These are phyloP conservation scores for Ammopiptanthus mongolicus DNA, from an alignment of 306 rosid genomes.

Conservation along the genomic window DNA sequence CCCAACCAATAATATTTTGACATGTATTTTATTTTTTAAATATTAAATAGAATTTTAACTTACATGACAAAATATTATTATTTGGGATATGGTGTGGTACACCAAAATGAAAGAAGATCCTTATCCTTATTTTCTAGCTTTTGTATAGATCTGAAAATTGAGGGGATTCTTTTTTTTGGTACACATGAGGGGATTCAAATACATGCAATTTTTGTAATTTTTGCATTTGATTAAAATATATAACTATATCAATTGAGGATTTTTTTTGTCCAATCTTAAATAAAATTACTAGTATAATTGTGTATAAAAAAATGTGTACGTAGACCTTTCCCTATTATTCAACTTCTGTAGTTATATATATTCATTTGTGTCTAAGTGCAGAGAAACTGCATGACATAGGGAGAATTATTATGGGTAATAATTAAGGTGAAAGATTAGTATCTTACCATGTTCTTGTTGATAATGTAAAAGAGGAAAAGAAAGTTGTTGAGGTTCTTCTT, in stretches of 20 bases:
- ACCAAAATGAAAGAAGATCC: too few species aligned
- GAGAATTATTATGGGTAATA: background rate
- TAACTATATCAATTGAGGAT: background rate
- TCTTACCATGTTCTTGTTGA: constrained; percentile 28
- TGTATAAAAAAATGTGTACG: background rate
- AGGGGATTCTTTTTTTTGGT: too few species aligned
- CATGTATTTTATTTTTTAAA: too few species aligned
- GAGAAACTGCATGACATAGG: background rate
- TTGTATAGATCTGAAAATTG: background rate
- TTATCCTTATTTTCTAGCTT: background rate
- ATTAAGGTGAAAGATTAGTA: constrained; percentile 17
- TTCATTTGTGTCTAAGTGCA: background rate
- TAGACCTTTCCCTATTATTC: too few species aligned
- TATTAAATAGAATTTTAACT: too few species aligned
- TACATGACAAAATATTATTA: too few species aligned
- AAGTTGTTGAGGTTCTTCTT: background rate
- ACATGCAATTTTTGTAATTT: background rate
- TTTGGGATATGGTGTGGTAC: too few species aligned
- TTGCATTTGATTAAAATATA: background rate
- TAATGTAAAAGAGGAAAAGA: background rate
- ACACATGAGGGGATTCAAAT: background rate
- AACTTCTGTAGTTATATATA: background rate
- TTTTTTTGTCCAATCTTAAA: background rate
- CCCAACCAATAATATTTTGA: too few species aligned
- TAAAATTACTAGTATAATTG: background rate